These are phyloP conservation scores for Rauvolfia tetraphylla DNA, from an alignment of 257 asterid genomes.

Conservation along the genomic window DNA sequence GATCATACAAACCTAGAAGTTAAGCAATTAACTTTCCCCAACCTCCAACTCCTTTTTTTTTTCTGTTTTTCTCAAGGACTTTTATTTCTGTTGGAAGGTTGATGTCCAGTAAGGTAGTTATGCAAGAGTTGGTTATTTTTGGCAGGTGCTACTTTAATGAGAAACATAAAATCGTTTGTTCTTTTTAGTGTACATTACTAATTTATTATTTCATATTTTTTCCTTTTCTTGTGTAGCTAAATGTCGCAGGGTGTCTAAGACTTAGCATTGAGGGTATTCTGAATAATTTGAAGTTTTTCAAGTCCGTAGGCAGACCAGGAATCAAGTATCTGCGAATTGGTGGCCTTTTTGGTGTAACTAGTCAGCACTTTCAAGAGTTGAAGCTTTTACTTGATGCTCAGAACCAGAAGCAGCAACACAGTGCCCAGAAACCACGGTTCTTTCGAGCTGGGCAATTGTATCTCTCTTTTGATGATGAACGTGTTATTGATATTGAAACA, in stretches of 20 bases:
- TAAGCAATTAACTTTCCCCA: not conserved
- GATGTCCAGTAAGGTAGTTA: not conserved
- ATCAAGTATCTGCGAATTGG: slow-evolving; percentile 60
- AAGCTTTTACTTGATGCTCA: slow-evolving; percentile 51
- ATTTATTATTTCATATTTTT: not conserved
- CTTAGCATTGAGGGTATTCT: slow-evolving; percentile 42
- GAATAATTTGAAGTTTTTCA: slow-evolving; percentile 44
- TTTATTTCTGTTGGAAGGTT: not conserved
- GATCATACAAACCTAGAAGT: not conserved
- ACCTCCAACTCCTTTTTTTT: not conserved
- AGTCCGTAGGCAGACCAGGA: slow-evolving; percentile 48
- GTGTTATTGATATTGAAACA: slow-evolving; percentile 57
- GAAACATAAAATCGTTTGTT: not conserved
- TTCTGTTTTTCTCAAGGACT: not conserved
- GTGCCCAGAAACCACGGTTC: slow-evolving; percentile 40
- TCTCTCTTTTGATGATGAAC: slow-evolving; percentile 66
- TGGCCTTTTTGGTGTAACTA: slow-evolving; percentile 38
- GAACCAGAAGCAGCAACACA: slow-evolving; percentile 23
- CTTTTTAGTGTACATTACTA: not conserved
- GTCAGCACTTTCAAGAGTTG: slow-evolving; percentile 48
- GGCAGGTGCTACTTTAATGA: not conserved
- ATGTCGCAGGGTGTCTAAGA: slow-evolving; percentile 52
- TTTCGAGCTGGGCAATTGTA: slow-evolving; percentile 34
- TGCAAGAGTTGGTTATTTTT: not conserved
- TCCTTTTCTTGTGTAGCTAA: slow-evolving; percentile 47